These are phyloP conservation scores for Mollisia scopiformis DNA, from an alignment of 2,329 filamentous ascomycete species.

Conservation along the genomic window DNA sequence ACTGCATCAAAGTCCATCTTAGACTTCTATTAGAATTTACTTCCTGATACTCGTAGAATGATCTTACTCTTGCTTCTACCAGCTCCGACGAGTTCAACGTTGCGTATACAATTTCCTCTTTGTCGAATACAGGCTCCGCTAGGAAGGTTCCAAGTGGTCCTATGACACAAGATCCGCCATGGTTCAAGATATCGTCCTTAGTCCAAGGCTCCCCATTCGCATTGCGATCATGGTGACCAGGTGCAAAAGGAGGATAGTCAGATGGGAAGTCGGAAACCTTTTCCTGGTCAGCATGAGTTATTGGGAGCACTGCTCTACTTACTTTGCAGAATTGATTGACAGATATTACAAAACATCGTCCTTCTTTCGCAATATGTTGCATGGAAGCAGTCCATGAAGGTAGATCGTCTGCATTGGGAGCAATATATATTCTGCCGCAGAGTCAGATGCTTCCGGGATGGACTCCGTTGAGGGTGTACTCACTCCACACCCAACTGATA, in stretches of 20 bases:
- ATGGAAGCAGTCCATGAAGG: slow-evolving; percentile 43
- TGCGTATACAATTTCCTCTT: slow-evolving; percentile 39
- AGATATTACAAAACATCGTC: slow-evolving; percentile 46
- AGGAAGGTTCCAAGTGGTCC: slow-evolving; percentile 43
- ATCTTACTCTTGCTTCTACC: not conserved
- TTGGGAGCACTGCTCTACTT: slow-evolving; percentile 11
- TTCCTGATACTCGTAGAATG: not conserved
- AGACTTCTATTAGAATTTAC: not conserved
- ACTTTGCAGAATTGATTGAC: slow-evolving; percentile 44
- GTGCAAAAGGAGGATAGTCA: slow-evolving; percentile 45
- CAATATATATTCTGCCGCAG: not conserved
- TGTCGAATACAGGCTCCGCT: slow-evolving; percentile 44
- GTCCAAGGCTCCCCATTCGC: slow-evolving; percentile 42
- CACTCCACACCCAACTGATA: slow-evolving; percentile 28
- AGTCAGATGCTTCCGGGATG: not conserved
- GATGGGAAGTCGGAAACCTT: slow-evolving; percentile 40
- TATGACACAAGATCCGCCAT: slow-evolving; percentile 45
- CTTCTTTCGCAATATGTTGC: slow-evolving; percentile 50
- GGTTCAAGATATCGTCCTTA: slow-evolving; percentile 42
- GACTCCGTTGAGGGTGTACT: not conserved
- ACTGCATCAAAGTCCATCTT: not conserved
- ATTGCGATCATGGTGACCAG: slow-evolving; percentile 41
- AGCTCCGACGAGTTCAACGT: not conserved
- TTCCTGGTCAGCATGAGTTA: not conserved
- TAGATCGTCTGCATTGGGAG: not conserved